These are phyloP conservation scores for Trametes cubensis DNA, from an alignment of 768 basidiomycete genomes.

Conservation along the genomic window DNA sequence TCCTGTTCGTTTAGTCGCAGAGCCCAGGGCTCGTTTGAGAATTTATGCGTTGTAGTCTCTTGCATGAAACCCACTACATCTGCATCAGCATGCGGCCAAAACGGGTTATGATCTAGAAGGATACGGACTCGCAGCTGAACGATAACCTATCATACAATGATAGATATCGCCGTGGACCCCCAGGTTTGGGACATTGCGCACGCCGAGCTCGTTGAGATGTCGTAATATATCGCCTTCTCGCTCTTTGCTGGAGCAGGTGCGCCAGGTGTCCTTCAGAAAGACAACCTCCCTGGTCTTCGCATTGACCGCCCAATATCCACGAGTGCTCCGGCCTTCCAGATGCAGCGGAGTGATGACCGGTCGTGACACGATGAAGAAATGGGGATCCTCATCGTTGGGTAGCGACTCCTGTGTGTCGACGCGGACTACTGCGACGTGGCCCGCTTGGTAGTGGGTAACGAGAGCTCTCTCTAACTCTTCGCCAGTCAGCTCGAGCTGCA, in stretches of 20 bases:
- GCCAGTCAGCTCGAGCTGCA: not conserved
- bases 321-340: slow-evolving; percentile 7
- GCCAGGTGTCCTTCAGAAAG: slow-evolving; percentile 21
- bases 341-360: slow-evolving; percentile 4
- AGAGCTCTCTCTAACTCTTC: slow-evolving; percentile 3
- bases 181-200: slow-evolving; percentile 5
- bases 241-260: not conserved
- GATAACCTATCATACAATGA: too few species aligned
- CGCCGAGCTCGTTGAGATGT: not conserved
- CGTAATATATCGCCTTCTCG: slow-evolving; percentile 6
- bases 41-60: not conserved
- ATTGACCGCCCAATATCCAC: slow-evolving; percentile 19
- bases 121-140: too few species aligned
- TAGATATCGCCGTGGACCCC: slow-evolving; percentile 10
- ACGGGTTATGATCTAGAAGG: too few species aligned
- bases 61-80: not conserved
- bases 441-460: slow-evolving; percentile 7
- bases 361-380: slow-evolving; percentile 3
- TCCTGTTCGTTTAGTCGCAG: not conserved
- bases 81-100: too few species aligned
- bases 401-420: not conserved
- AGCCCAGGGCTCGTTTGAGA: not conserved
- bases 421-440: not conserved
- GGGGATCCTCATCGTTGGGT: not conserved
- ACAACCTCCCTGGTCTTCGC: not conserved